Conservation (phyloP, 495 filamentous ascomycete species). For the Trichoderma parareesei region DNA sequence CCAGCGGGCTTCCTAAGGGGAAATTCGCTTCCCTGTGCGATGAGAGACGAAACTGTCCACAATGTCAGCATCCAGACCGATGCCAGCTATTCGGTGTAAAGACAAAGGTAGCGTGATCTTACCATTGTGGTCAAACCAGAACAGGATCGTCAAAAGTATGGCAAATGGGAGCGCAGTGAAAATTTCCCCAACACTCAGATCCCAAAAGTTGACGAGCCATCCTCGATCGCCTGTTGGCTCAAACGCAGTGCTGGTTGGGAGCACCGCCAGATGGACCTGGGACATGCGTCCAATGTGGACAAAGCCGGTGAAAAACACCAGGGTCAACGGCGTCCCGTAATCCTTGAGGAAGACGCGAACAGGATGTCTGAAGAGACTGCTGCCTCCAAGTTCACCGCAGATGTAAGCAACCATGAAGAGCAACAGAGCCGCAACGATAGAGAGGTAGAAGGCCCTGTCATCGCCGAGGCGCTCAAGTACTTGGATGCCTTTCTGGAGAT, state of each 20-base stretch:
- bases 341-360: conserved; percentile 74
- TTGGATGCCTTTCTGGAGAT: conserved; percentile 77
- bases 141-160: conserved; percentile 74
- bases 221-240: conserved; percentile 67
- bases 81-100: background rate
- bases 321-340: conserved; percentile 74
- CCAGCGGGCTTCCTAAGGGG: conserved; percentile 86
- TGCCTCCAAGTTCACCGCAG: conserved; percentile 60
- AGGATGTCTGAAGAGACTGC: conserved; percentile 60
- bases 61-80: conserved; percentile 10
- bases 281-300: conserved; percentile 76
- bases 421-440: conserved; percentile 62
- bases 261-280: conserved; percentile 50
- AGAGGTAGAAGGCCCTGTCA: conserved; percentile 60
- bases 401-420: conserved; percentile 65
- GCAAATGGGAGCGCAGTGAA: conserved; percentile 89
- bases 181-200: conserved; percentile 62
- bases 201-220: conserved; percentile 89
- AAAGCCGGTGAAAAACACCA: conserved; percentile 84
- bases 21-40: conserved; percentile 88
- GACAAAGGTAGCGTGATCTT: conserved; percentile 9
- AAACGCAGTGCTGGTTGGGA: conserved; percentile 72
- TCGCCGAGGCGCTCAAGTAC: conserved; percentile 54
- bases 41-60: conserved; percentile 64
- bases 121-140: conserved; percentile 93